These are phyloP conservation scores for Tricharina praecox DNA, from an alignment of 495 filamentous ascomycete species.

Conservation along the genomic window DNA sequence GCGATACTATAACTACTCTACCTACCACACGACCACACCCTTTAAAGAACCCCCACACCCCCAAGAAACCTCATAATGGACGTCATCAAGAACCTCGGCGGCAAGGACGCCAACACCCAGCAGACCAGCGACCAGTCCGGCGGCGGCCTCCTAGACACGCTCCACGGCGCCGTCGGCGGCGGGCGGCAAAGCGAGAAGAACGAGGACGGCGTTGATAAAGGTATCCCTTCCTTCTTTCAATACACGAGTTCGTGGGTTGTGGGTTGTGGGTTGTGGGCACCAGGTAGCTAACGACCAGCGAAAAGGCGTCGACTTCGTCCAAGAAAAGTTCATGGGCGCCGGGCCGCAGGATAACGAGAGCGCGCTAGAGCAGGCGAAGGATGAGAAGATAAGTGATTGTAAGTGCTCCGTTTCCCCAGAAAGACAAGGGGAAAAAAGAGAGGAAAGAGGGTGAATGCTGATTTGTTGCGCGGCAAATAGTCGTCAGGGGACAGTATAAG, in stretches of 20 bases:
- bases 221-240: conserved; percentile 26
- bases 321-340: conserved; percentile 47
- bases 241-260: too few relatives aligned
- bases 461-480: conserved; percentile 4
- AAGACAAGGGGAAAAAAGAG: too few relatives aligned
- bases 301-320: conserved; percentile 51
- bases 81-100: conserved; percentile 17
- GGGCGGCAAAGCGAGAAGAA: conserved; percentile 51
- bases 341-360: conserved; percentile 54
- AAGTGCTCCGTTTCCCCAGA: background rate
- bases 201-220: conserved; percentile 50
- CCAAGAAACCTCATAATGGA: conserved; percentile 13
- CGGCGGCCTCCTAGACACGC: conserved; percentile 36
- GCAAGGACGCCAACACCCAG: background rate
- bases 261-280: too few relatives aligned
- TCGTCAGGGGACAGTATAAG: conserved; percentile 49
- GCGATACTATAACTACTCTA: background rate
- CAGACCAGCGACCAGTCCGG: conserved; percentile 14
- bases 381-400: conserved; percentile 46
- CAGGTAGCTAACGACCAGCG: too few relatives aligned
- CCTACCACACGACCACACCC: background rate
- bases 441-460: background rate
- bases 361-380: conserved; percentile 57
- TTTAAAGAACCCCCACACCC: background rate
- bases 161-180: conserved; percentile 46